Conservation (phyloP, 805 yeast species). For the Yarrowia sp. region DNA sequence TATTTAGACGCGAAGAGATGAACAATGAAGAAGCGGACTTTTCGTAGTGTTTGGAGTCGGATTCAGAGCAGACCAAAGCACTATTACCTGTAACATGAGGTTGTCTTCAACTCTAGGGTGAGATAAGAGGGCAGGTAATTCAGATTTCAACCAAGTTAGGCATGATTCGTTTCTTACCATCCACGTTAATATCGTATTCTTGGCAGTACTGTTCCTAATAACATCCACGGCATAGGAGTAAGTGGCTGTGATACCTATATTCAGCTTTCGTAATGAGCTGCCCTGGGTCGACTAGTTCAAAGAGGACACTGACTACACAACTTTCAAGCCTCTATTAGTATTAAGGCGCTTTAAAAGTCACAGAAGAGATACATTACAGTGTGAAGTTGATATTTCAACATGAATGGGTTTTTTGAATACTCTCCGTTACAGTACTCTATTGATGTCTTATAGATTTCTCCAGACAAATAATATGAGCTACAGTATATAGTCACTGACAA, state of each 20-base stretch:
- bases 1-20: background rate
- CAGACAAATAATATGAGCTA: no score
- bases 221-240: conserved; percentile 54
- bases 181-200: conserved; percentile 64
- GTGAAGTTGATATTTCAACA: no score
- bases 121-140: background rate
- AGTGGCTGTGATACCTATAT: conserved; percentile 71
- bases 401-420: no score
- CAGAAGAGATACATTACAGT: no score
- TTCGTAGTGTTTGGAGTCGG: background rate
- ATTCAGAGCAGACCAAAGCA: background rate
- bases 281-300: conserved; percentile 14
- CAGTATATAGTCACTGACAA: no score
- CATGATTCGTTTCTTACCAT: conserved; percentile 60
- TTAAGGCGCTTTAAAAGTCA: no score
- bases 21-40: background rate
- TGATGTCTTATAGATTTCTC: no score
- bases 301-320: conserved; percentile 38
- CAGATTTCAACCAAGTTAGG: conserved; percentile 45
- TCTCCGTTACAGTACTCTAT: no score
- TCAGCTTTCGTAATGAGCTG: conserved; percentile 28
- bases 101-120: background rate
- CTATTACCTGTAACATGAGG: background rate
- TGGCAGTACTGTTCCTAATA: conserved; percentile 46
- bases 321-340: no score